Conservation (phyloP, 257 asterid species). For the Primulina eburnea region DNA sequence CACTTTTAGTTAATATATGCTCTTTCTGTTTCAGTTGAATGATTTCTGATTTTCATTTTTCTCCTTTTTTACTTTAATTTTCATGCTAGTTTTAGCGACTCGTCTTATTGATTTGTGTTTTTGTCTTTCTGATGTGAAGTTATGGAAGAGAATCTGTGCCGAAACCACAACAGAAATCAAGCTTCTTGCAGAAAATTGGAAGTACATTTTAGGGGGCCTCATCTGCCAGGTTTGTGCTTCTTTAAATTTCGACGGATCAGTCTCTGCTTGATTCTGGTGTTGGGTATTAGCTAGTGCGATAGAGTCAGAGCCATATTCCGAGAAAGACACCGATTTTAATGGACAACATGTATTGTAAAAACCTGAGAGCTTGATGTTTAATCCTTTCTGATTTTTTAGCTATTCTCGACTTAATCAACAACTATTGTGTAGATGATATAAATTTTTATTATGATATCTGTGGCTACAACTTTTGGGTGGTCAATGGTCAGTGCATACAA, state of each 20-base stretch:
- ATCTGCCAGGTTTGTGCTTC: conserved; percentile 52
- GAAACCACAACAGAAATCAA: conserved; percentile 70
- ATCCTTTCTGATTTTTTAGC: not conserved
- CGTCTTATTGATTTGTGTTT: conserved; percentile 23
- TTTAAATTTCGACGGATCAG: not conserved
- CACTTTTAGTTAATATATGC: not conserved
- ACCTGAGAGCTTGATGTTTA: not conserved
- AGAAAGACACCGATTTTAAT: not conserved
- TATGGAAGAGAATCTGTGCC: conserved; percentile 81
- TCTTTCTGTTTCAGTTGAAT: not conserved
- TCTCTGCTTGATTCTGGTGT: conserved; percentile 22
- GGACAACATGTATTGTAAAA: conserved; percentile 7
- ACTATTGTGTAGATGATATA: not conserved
- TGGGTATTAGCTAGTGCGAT: conserved; percentile 7
- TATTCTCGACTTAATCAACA: conserved; percentile 1
- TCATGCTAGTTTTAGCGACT: not conserved
- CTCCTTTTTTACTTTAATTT: not conserved
- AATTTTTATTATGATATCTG: not conserved
- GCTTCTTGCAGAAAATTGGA: conserved; percentile 82
- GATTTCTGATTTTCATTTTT: not conserved
- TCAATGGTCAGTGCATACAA: not conserved
- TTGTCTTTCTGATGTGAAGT: conserved; percentile 34
- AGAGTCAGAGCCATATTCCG: not conserved
- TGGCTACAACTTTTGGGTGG: conserved; percentile 14
- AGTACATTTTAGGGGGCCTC: conserved; percentile 71